Evolutionary conservation across 2,329 filamentous ascomycete genomes (phyloP), one percentile per base, ranked within the genome.

Genomic region (Penicillium sp.): DNA sequence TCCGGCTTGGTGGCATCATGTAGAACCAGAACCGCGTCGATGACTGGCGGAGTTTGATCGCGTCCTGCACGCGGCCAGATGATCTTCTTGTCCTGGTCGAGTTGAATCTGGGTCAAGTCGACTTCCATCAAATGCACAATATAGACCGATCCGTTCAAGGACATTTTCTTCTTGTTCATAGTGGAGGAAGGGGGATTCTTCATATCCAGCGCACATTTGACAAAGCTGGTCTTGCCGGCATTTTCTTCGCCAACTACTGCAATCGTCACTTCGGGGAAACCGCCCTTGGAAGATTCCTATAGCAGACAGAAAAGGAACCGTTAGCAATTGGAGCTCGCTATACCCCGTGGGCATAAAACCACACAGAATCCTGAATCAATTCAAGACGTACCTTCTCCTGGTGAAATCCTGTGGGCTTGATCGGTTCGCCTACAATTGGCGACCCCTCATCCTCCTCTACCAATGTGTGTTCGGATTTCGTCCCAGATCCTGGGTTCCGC

Each of bases 1-100:
- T 87, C 84, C 64, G 85, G 82, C 70, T 89, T 88, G 73, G 86
- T 89, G 42, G 95, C 88, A 80, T 97, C 90, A 79, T 96, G 96
- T 46, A 97, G 78, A 56, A 93, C 84, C 64, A 97, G 77, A 43
- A 89, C 91, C 19, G 89, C 93, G 67, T 97, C 90, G 67, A 96
- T 83, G 38, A 82, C 83, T 47, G 91, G 90, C 57, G 90, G 81
- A 58, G 87, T 83, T 60, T 86, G 81, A 57, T 90, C 89, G 68
- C 88, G 77, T 40, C 80, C 70, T 22, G 73, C 75, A 33, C 77
- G 75, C 37, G 84, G 84, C 83, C 83, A 80, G 47, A 68, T 60
- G 43, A 78, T 68, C 26, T 60, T 75, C 53, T 78, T 74, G 53
- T 80, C 74, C 35, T 77, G 75, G 57, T 80, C 75, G 50, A 83